These are phyloP conservation scores for Helichrysum umbraculigerum DNA, from an alignment of 129 eudicot species.

Conservation along the genomic window DNA sequence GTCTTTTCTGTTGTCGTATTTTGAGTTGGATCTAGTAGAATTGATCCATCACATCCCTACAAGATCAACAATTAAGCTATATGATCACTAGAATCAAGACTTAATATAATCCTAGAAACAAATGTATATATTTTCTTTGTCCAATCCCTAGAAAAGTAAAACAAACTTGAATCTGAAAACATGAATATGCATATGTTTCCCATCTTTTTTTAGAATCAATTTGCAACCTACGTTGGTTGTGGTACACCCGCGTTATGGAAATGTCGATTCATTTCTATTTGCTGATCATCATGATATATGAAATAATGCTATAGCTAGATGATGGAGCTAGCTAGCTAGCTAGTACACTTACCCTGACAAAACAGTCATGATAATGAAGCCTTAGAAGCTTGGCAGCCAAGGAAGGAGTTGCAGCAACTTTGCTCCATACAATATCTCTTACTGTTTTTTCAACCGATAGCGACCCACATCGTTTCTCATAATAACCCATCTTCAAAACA, in stretches of 20 bases:
- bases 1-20: constrained; percentile 44
- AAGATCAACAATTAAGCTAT: neutral
- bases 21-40: constrained; percentile 49
- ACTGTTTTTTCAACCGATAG: constrained; percentile 31
- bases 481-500: constrained; percentile 33
- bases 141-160: too few species aligned
- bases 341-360: constrained; percentile 48
- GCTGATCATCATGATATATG: too few species aligned
- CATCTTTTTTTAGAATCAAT: too few species aligned
- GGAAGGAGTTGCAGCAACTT: constrained; percentile 32
- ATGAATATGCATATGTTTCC: too few species aligned
- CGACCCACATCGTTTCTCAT: constrained; percentile 35
- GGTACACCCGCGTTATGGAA: too few species aligned
- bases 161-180: too few species aligned
- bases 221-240: too few species aligned
- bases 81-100: neutral
- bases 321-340: neutral
- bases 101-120: neutral
- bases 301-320: too few species aligned
- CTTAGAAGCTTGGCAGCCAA: constrained; percentile 51
- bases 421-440: constrained; percentile 44
- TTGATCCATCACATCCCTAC: constrained; percentile 66
- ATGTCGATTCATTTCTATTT: too few species aligned
- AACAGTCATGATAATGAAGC: constrained; percentile 66
- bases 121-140: neutral